Evolutionary conservation across 345 rosid genomes (phyloP).

Genomic region (Pistacia integerrima): DNA sequence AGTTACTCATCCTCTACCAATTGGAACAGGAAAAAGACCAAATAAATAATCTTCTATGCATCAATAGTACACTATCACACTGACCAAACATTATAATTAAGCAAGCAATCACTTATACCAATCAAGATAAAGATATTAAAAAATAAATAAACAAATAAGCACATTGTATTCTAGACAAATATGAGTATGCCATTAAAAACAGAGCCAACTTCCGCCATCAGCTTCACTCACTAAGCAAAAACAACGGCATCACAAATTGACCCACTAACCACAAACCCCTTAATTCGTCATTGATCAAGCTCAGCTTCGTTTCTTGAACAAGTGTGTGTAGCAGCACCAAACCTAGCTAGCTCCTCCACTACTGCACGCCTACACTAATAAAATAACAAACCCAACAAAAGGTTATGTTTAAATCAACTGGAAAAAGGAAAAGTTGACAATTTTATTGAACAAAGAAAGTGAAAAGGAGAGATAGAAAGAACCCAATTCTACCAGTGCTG

Average conservation of each 20-base stretch:
- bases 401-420: not conserved
- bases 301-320: slow-evolving; percentile 79
- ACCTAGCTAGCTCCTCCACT: slow-evolving; percentile 73
- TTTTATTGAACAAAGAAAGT: not conserved
- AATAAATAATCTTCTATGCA: not conserved
- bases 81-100: too few species aligned
- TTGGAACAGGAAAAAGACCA: too few species aligned
- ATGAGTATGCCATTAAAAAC: slow-evolving; percentile 55
- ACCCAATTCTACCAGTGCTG: slow-evolving; percentile 94
- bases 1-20: too few species aligned
- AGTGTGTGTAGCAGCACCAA: slow-evolving; percentile 73
- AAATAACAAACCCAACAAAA: not conserved
- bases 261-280: slow-evolving; percentile 66
- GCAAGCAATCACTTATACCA: too few species aligned
- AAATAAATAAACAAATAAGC: too few species aligned
- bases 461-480: slow-evolving; percentile 3
- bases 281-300: slow-evolving; percentile 51
- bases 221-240: slow-evolving; percentile 49
- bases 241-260: slow-evolving; percentile 72
- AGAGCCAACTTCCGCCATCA: slow-evolving; percentile 55
- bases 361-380: slow-evolving; percentile 46
- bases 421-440: too few species aligned
- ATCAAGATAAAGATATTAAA: too few species aligned
- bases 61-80: not conserved
- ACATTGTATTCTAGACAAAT: not conserved